Evolutionary conservation across 495 filamentous ascomycete species (phyloP).

Genomic region (Geopyxis carbonaria): DNA sequence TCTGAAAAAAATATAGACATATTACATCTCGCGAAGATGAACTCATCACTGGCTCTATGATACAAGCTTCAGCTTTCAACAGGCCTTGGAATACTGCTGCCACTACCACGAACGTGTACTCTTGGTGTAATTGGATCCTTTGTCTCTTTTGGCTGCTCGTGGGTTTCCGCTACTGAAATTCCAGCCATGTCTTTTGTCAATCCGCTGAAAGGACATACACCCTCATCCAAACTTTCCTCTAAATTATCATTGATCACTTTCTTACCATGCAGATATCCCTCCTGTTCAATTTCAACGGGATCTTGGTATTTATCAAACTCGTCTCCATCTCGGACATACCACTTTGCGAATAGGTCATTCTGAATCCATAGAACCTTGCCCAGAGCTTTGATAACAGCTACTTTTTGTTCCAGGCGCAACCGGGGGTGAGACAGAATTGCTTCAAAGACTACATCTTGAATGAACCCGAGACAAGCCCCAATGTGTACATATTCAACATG

Average conservation of each 20-base stretch:
- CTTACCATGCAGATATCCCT: slow-evolving; percentile 42
- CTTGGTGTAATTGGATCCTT: no score
- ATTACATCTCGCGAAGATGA: no score
- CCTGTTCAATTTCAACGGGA: slow-evolving; percentile 37
- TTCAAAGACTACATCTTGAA: slow-evolving; percentile 57
- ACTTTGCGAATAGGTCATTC: slow-evolving; percentile 55
- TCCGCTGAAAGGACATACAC: no score
- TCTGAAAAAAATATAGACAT: no score
- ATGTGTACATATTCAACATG: slow-evolving; percentile 67
- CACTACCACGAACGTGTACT: no score
- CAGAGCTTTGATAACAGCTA: slow-evolving; percentile 47
- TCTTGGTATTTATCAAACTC: slow-evolving; percentile 47
- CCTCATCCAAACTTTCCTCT: no score
- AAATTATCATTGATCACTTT: slow-evolving; percentile 32
- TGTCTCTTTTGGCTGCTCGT: no score
- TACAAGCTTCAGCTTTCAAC: no score
- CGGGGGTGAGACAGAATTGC: slow-evolving; percentile 54
- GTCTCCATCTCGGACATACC: slow-evolving; percentile 54
- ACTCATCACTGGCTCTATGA: no score
- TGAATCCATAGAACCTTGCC: slow-evolving; percentile 36
- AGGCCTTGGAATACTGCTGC: no score
- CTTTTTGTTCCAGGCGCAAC: slow-evolving; percentile 44
- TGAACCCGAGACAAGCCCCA: slow-evolving; percentile 46
- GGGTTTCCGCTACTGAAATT: no score
- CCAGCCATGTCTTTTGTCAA: no score